phyloP scores from a whole-genome alignment of 306 rosid genomes.

The Senna tora region DNA sequence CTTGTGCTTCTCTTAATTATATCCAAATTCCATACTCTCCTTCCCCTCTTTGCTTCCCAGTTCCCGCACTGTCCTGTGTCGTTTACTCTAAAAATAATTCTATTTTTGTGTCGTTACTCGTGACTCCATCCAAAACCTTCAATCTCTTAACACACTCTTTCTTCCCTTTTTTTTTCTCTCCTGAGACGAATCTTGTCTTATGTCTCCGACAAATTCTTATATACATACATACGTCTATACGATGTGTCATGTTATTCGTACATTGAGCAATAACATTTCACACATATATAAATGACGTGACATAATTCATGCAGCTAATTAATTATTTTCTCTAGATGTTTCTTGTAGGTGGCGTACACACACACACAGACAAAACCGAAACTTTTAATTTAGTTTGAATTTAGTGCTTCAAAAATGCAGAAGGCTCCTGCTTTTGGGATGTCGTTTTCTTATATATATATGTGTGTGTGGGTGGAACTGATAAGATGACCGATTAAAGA shows the following conservation, averaged over 20 bases:
- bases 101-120: too few species aligned
- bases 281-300: too few species aligned
- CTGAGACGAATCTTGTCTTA: background rate
- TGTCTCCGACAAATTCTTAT: too few species aligned
- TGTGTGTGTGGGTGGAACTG: background rate
- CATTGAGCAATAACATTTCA: too few species aligned
- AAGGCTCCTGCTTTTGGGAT: conserved; percentile 16
- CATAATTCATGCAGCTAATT: too few species aligned
- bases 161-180: conserved; percentile 5
- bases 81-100: conserved; percentile 10
- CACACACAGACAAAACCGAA: conserved; percentile 6
- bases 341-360: conserved; percentile 26
- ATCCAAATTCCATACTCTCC: conserved; percentile 49
- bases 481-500: conserved; percentile 15
- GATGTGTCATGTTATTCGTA: too few species aligned
- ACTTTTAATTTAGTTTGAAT: conserved; percentile 32
- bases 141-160: conserved; percentile 3
- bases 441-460: conserved; percentile 37
- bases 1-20: conserved; percentile 30
- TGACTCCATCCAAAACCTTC: conserved; percentile 32
- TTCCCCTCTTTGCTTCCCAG: conserved; percentile 17
- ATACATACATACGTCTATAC: too few species aligned
- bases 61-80: conserved; percentile 23
- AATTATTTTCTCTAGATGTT: too few species aligned
- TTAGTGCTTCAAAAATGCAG: conserved; percentile 33